Evolutionary conservation across 192 early-diverging fungal genomes (phyloP), one percentile per base, ranked within the genome.

Genomic region (Podila epicladia): DNA sequence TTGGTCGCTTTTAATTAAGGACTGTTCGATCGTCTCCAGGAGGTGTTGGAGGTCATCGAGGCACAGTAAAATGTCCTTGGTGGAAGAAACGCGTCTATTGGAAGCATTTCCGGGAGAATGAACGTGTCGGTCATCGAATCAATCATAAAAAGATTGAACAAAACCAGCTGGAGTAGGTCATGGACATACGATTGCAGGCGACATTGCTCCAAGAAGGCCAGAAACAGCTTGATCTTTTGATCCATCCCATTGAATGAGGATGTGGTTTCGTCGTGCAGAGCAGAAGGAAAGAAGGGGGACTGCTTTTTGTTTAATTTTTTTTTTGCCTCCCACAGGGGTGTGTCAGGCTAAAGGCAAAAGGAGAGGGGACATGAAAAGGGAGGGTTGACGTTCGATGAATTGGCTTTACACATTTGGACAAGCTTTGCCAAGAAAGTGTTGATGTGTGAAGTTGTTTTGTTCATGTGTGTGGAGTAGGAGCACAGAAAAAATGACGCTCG

Each of bases 171-270:
- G 41, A 45, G 13, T 45, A 45, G 13, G 1, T 45, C 15, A 11
- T 45, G 13, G 41, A 58, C 65, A 29, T 71, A 78, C 75, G 64
- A 19, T 15, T 58, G 67, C 37, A 64, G 58, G 17, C 37, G 45
- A 65, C 70, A 67, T 53, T 58, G 65, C 57, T 72, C 70, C 35
- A 72, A 29, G 55, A 72, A 79, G 8, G 64, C 61, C 33, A 79
- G 51, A 41, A 79, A 72, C 60, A 67, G 65, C 28, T 49, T 70
- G 65, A 79, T 79, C 61, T 64, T 51, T 28, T 68, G 65, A 51
- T 68, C 70, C 70, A 79, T 79, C 63, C 76, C 70, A 79, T 72
- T 45, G 41, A 45, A 45, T 45, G 41, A 45, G 41, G 11, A 45
- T 45, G 12, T 8, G 13, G 11, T 45, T 2, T 45, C 11, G 41